Evolutionary conservation across 2,329 filamentous ascomycete species (phyloP).

Genomic region (Fusarium sterilihyphosum): DNA sequence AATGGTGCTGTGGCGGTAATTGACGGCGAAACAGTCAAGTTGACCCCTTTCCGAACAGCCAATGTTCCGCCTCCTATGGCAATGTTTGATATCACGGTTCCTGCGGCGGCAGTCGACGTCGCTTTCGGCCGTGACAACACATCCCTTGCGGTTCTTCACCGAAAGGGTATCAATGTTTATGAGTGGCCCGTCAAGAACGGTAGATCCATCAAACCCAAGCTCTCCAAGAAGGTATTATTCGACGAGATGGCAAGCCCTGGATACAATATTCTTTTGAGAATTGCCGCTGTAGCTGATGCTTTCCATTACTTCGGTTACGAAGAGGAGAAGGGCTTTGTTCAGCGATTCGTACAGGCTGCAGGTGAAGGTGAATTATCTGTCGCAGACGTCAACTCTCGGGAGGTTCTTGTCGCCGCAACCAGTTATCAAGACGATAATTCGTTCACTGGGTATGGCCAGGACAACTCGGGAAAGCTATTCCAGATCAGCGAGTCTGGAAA

Average conservation of each 20-base stretch:
- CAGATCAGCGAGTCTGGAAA: slow-evolving; percentile 47
- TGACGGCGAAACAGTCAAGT: slow-evolving; percentile 80
- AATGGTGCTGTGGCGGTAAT: slow-evolving; percentile 83
- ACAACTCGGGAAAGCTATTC: slow-evolving; percentile 57
- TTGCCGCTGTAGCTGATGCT: slow-evolving; percentile 34
- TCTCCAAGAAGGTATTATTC: slow-evolving; percentile 55
- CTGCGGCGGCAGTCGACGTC: slow-evolving; percentile 76
- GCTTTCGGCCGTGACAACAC: slow-evolving; percentile 74
- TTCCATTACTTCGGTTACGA: slow-evolving; percentile 48
- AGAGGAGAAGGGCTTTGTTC: slow-evolving; percentile 38
- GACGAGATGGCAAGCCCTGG: slow-evolving; percentile 41
- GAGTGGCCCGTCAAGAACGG: slow-evolving; percentile 72
- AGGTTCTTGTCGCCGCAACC: slow-evolving; percentile 44
- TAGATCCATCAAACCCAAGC: slow-evolving; percentile 56
- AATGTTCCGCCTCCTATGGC: slow-evolving; percentile 96
- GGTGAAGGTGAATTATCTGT: slow-evolving; percentile 26
- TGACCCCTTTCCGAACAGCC: slow-evolving; percentile 85
- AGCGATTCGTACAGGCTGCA: slow-evolving; percentile 35
- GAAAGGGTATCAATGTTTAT: slow-evolving; percentile 73
- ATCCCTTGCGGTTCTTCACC: slow-evolving; percentile 77
- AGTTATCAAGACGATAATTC: slow-evolving; percentile 45
- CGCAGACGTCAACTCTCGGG: slow-evolving; percentile 30
- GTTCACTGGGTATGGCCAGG: slow-evolving; percentile 56
- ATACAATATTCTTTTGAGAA: slow-evolving; percentile 16
- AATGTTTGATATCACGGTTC: slow-evolving; percentile 74